phyloP scores from a whole-genome alignment of 148 eudicot genomes.

The Bassia scoparia region DNA sequence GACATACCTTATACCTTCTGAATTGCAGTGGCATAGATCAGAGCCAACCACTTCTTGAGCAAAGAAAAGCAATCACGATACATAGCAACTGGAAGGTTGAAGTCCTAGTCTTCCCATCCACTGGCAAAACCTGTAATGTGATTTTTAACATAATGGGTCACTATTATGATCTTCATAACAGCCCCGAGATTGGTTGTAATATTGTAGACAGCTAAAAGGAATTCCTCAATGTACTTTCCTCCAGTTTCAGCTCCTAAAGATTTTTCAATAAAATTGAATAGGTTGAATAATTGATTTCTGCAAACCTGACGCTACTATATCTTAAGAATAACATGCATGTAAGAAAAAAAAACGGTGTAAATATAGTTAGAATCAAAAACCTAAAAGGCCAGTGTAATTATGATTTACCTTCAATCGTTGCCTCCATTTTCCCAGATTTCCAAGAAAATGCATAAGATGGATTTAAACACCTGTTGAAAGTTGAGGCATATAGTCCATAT shows the following conservation, averaged over 20 bases:
- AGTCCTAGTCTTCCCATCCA: conserved; percentile 90
- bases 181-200: neutral
- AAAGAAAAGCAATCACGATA: conserved; percentile 48
- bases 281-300: conserved; percentile 59
- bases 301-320: conserved; percentile 69
- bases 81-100: conserved; percentile 65
- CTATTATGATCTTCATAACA: neutral
- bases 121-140: conserved; percentile 58
- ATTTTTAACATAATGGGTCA: neutral
- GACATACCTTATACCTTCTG: conserved; percentile 48
- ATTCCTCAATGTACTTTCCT: conserved; percentile 95
- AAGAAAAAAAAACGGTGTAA: neutral
- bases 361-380: neutral
- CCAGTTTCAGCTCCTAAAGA: conserved; percentile 85
- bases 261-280: conserved; percentile 66
- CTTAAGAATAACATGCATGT: conserved; percentile 71
- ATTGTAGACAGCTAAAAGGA: neutral
- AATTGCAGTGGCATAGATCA: conserved; percentile 52
- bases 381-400: neutral
- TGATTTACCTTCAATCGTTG: conserved; percentile 83
- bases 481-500: conserved; percentile 60
- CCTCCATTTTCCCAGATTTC: conserved; percentile 77
- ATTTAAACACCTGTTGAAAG: conserved; percentile 74
- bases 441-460: conserved; percentile 71
- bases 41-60: conserved; percentile 60